Evolutionary conservation across 345 rosid genomes (phyloP).

Genomic region (Salix purpurea): DNA sequence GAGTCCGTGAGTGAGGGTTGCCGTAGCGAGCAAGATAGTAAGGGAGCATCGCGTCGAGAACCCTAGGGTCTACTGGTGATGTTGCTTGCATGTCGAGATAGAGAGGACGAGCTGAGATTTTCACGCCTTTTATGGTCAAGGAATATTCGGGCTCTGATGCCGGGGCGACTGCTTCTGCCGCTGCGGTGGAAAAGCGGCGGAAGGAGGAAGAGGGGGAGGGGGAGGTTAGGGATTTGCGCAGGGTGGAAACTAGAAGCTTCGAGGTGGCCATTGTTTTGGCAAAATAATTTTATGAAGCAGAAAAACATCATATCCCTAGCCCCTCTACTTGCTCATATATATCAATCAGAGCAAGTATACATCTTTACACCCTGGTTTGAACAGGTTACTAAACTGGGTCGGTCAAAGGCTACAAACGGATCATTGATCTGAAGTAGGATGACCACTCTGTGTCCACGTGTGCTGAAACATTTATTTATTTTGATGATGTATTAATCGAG

Average conservation of each 20-base stretch:
- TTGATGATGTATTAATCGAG: too few relatives aligned
- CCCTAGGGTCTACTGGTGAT: constrained; percentile 90
- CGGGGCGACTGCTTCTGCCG: constrained; percentile 18
- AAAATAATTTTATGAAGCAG: neutral
- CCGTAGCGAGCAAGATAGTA: constrained; percentile 65
- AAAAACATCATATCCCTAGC: neutral
- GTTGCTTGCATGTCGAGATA: constrained; percentile 77
- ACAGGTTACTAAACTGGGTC: neutral
- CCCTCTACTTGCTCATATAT: neutral
- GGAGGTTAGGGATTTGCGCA: constrained; percentile 37
- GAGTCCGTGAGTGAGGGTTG: constrained; percentile 95
- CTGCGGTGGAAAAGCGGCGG: constrained; percentile 29
- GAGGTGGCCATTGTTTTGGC: constrained; percentile 44
- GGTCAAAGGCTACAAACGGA: neutral
- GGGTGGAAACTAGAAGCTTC: constrained; percentile 43
- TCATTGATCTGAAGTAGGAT: neutral
- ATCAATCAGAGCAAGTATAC: neutral
- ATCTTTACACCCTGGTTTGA: neutral
- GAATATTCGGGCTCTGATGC: constrained; percentile 19
- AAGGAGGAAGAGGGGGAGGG: neutral
- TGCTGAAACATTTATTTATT: too few relatives aligned
- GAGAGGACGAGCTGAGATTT: constrained; percentile 64
- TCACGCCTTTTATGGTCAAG: constrained; percentile 56
- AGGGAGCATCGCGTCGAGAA: constrained; percentile 81
- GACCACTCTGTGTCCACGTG: too few relatives aligned